Base-by-base conservation (phyloP, 257 asterid species). In the Solanum pinnatisectum region DNA sequence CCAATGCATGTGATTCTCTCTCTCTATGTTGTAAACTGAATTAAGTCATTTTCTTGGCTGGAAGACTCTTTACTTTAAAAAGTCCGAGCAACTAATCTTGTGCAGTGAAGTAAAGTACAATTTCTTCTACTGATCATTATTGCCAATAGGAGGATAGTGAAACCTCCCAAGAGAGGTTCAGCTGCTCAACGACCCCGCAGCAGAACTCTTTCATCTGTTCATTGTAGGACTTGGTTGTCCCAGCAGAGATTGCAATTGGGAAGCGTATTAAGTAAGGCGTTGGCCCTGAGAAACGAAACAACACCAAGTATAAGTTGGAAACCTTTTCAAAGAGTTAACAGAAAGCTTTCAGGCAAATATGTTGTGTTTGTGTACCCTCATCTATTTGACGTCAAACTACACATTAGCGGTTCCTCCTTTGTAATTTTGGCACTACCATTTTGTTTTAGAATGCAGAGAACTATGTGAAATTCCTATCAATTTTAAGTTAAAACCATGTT, bases 181-280 rank as follows among this genome's bases (percentile, higher is more conserved):
- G 96, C 97, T 22, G 93, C 82, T n/a, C 93, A 91, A 74, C 93
- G 97, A 72, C 97, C 97, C 32, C 86, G 94, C 37, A 78, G 95
- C 83, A 94, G 97, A 60, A 94, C 97, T 1, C 96, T 94, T 52
- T 93, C 97, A 12, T 87, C 95, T 78, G 96, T 94, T 42, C 97
- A 88, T 95, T 94, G 8, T 94, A 92, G 94, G 96, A 93, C 39
- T 87, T 94, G n/a, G 97, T 94, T 59, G 93, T 91, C 85, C 97
- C 97, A 2, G 96, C 97, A 60, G 97, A 93, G 88, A 92, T 94
- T 88, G 94, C 93, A 40, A 40, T 40, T 40, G 44, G 44, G 44
- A 40, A 36, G 44, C 44, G 44, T 40, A 40, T 40, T 40, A 9
- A 40, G 44, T 9, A 40, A 0, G 44, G 11, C 44, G 4, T 40